A percentile compares a stretch with the other conserved stretches of the same genome.
These are phyloP conservation scores for Amylostereum areolatum DNA, from an alignment of 1,284 basidiomycete genomes.

Conservation along the genomic window DNA sequence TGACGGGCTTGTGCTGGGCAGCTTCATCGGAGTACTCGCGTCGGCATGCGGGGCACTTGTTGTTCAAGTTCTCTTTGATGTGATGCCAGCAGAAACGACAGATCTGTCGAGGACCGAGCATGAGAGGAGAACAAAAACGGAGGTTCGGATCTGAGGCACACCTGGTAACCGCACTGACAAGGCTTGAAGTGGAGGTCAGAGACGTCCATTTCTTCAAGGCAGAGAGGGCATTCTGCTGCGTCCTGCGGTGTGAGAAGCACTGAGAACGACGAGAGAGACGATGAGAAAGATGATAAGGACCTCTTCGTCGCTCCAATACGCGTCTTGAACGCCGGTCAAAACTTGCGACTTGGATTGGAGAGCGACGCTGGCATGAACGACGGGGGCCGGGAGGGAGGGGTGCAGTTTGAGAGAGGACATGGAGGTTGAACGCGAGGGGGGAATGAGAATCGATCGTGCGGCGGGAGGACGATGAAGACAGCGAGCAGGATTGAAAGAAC, in stretches of 20 bases:
- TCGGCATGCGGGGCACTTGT: conserved; percentile 95
- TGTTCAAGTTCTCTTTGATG: conserved; percentile 94
- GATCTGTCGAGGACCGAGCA: conserved; percentile 56
- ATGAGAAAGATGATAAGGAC: conserved; percentile 7
- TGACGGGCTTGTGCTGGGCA: conserved; percentile 94
- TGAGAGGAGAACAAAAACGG: conserved; percentile 8
- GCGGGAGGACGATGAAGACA: neutral
- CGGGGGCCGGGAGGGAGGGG: conserved; percentile 65
- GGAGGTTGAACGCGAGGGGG: too few species aligned
- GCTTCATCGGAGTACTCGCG: conserved; percentile 90
- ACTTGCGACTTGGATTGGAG: conserved; percentile 80
- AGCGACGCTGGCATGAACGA: conserved; percentile 60
- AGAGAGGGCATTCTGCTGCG: conserved; percentile 96
- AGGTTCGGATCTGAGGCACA: conserved; percentile 26
- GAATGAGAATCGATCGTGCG: neutral
- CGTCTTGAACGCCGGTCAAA: conserved; percentile 88
- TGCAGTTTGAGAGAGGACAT: conserved; percentile 22
- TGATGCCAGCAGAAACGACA: conserved; percentile 99
- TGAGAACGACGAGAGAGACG: neutral
- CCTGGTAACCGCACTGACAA: conserved; percentile 98
- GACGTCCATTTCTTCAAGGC: conserved; percentile 98
- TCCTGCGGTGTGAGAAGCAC: conserved; percentile 51
- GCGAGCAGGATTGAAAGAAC: neutral
- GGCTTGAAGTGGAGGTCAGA: conserved; percentile 99
- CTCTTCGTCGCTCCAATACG: conserved; percentile 98